Percentiles rank a stretch among this genome's conserved stretches.
Evolutionary conservation across 148 eudicot genomes (phyloP).

Genomic region (Hydrangea macrophylla): DNA sequence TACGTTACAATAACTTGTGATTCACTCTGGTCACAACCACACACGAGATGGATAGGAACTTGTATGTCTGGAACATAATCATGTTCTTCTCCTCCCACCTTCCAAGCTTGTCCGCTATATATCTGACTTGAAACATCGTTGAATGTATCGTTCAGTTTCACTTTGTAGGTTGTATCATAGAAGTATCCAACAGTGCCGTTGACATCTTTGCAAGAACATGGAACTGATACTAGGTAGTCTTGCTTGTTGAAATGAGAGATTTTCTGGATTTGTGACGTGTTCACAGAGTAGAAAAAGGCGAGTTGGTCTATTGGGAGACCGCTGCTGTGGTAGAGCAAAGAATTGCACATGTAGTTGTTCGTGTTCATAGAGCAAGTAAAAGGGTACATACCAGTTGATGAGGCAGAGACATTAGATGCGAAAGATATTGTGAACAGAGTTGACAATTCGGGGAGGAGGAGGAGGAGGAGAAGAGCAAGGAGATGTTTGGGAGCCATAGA

Average conservation of each 20-base stretch:
- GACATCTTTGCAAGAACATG: constrained; percentile 42
- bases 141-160: constrained; percentile 17
- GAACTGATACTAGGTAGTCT: constrained; percentile 32
- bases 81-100: constrained; percentile 18
- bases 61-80: not conserved
- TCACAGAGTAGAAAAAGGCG: constrained; percentile 27
- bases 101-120: constrained; percentile 41
- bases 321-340: constrained; percentile 40
- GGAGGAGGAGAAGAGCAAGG: not conserved
- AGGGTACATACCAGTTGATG: constrained; percentile 7
- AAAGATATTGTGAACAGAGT: constrained; percentile 9
- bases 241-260: constrained; percentile 17
- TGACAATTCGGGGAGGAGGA: constrained; percentile 1
- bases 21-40: constrained; percentile 39
- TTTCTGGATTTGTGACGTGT: constrained; percentile 23
- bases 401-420: not conserved
- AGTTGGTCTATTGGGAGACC: constrained; percentile 22
- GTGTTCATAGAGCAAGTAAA: constrained; percentile 24
- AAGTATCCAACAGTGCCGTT: constrained; percentile 30
- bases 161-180: constrained; percentile 27
- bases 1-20: constrained; percentile 41
- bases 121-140: constrained; percentile 21
- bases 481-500: not conserved
- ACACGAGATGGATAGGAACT: constrained; percentile 30
- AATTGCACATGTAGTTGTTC: constrained; percentile 19